These are phyloP conservation scores for Arachnomyces sp. DNA, from an alignment of 2,329 filamentous ascomycete species.

Conservation along the genomic window DNA sequence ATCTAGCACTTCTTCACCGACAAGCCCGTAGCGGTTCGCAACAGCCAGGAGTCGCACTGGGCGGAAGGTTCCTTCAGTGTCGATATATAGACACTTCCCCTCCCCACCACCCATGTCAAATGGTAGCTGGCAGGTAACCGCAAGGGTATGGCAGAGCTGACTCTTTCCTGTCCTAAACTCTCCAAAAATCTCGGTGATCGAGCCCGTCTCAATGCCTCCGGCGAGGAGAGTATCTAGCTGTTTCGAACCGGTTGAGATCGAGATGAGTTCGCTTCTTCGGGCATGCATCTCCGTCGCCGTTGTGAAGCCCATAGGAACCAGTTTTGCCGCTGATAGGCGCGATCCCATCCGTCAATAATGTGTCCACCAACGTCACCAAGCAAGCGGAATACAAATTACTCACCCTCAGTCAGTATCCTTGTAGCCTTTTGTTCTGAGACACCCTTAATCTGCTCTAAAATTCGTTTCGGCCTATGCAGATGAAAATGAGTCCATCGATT, in stretches of 20 bases:
- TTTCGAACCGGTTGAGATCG: conserved; percentile 96
- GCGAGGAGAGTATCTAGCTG: conserved; percentile 91
- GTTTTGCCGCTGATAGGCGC: conserved; percentile 64
- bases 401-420: conserved; percentile 85
- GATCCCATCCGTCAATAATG: not conserved
- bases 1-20: conserved; percentile 93
- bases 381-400: conserved; percentile 14
- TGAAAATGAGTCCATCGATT: conserved; percentile 7
- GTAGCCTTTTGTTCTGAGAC: conserved; percentile 95
- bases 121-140: conserved; percentile 92
- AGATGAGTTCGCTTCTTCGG: conserved; percentile 91
- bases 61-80: conserved; percentile 94
- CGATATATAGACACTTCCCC: conserved; percentile 96
- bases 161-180: conserved; percentile 98
- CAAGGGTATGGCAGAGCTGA: conserved; percentile 97
- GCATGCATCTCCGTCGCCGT: conserved; percentile 99
- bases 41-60: conserved; percentile 86
- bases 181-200: conserved; percentile 95
- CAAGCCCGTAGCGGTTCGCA: conserved; percentile 87
- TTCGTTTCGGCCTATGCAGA: conserved; percentile 52
- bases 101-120: conserved; percentile 99
- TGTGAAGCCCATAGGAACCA: conserved; percentile 98
- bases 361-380: not conserved
- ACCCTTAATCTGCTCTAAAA: conserved; percentile 91
- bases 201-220: conserved; percentile 92